These are phyloP conservation scores for Agrocybe praecox DNA, from an alignment of 768 basidiomycete species.

Conservation along the genomic window DNA sequence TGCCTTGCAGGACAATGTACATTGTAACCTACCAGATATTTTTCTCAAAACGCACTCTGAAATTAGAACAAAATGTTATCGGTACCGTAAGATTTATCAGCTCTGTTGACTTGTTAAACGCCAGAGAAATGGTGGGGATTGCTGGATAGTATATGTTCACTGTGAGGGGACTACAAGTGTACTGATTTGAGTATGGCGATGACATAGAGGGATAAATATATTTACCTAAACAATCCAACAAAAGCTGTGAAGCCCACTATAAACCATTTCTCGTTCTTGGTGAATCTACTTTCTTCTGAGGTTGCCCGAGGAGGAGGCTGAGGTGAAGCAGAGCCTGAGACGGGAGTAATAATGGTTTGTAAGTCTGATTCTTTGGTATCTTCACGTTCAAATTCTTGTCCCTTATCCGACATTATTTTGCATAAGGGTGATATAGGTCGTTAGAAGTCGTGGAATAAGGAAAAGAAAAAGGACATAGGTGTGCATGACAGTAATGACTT, in stretches of 20 bases:
- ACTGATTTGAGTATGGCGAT: background rate
- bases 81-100: constrained; percentile 76
- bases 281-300: constrained; percentile 38
- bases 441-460: no score
- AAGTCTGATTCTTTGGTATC: no score
- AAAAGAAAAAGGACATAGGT: no score
- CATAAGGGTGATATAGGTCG: no score
- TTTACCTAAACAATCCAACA: constrained; percentile 66
- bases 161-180: constrained; percentile 58
- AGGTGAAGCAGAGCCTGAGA: background rate
- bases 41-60: background rate
- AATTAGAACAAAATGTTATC: background rate
- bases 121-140: constrained; percentile 65
- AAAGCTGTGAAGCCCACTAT: constrained; percentile 59
- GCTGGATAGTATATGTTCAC: constrained; percentile 82
- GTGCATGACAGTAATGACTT: no score
- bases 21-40: constrained; percentile 51
- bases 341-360: no score
- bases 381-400: no score
- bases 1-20: constrained; percentile 71
- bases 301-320: background rate
- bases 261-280: constrained; percentile 63
- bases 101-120: constrained; percentile 67
- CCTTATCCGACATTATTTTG: no score
- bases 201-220: background rate